These are phyloP conservation scores for Nakazawaea ishiwadae DNA, from an alignment of 805 yeast genomes.

Conservation along the genomic window DNA sequence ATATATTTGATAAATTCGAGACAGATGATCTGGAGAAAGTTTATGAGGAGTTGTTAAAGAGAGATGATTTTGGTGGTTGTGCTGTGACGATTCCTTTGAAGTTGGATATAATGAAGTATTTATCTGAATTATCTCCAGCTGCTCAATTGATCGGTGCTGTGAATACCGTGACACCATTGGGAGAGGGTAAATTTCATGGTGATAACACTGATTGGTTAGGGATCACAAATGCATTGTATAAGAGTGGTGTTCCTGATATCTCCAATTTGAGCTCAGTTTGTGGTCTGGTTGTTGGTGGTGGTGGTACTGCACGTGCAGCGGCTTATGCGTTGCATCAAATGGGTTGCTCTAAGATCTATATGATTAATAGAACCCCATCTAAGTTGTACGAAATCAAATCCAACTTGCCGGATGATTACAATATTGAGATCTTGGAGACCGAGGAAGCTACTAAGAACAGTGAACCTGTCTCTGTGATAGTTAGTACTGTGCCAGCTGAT, in stretches of 20 bases:
- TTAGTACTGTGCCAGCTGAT: conserved; percentile 84
- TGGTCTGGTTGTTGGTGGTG: conserved; percentile 92
- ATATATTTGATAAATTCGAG: conserved; percentile 62
- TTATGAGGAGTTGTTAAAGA: conserved; percentile 41
- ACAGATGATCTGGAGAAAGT: conserved; percentile 60
- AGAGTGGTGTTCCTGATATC: conserved; percentile 54
- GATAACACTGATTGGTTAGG: conserved; percentile 98
- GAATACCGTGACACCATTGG: conserved; percentile 71
- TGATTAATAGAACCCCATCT: conserved; percentile 73
- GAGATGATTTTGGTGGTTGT: conserved; percentile 77
- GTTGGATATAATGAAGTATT: conserved; percentile 66
- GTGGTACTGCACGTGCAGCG: conserved; percentile 97
- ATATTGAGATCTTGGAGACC: conserved; percentile 53
- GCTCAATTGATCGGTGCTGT: conserved; percentile 90
- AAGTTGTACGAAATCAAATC: conserved; percentile 57
- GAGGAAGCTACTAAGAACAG: conserved; percentile 38
- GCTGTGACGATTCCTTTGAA: conserved; percentile 95
- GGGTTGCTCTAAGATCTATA: conserved; percentile 73
- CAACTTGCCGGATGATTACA: conserved; percentile 55
- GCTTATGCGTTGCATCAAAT: conserved; percentile 74
- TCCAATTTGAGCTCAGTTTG: conserved; percentile 29
- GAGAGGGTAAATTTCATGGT: conserved; percentile 52
- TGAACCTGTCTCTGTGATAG: conserved; percentile 53
- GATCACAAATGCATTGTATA: conserved; percentile 60
- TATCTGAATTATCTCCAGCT: conserved; percentile 64